Evolutionary conservation across 768 basidiomycete genomes (phyloP).

Genomic region (Boletus barrowsii): DNA sequence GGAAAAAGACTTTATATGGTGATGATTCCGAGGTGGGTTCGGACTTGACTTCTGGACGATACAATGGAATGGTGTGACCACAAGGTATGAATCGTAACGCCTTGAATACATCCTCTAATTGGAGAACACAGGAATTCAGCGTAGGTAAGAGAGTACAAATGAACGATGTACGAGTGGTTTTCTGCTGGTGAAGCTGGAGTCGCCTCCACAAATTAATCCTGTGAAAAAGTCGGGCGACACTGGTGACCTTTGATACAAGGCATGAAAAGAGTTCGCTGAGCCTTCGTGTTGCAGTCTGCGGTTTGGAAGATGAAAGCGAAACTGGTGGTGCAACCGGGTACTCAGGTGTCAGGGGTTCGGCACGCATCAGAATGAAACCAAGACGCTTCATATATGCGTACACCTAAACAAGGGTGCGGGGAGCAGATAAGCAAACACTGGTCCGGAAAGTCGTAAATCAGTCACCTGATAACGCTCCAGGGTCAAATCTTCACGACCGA

Average conservation of each 20-base stretch:
- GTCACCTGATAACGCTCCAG: constrained; percentile 85
- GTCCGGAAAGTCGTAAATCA: constrained; percentile 7
- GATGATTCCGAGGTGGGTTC: not conserved
- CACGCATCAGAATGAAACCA: constrained; percentile 86
- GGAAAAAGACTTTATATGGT: constrained; percentile 77
- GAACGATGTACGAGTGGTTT: constrained; percentile 48
- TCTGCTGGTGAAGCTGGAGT: constrained; percentile 47
- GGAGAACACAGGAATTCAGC: not conserved
- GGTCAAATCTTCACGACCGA: constrained; percentile 72
- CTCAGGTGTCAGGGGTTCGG: constrained; percentile 52
- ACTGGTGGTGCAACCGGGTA: constrained; percentile 50
- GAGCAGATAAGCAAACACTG: not conserved
- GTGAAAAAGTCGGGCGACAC: constrained; percentile 1
- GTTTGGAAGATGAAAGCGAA: constrained; percentile 6
- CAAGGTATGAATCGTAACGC: constrained; percentile 71
- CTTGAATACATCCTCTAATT: constrained; percentile 61
- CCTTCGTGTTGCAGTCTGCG: not conserved
- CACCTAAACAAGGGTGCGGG: constrained; percentile 51
- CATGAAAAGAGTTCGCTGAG: constrained; percentile 13
- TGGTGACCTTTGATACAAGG: constrained; percentile 4
- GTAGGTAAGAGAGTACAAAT: not conserved
- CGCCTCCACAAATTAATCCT: constrained; percentile 65
- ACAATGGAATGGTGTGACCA: constrained; percentile 52
- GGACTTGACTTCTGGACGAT: constrained; percentile 10
- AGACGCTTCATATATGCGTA: constrained; percentile 90